Base-by-base conservation (phyloP, 2,329 filamentous ascomycete species). In the Penicillium olsonii region DNA sequence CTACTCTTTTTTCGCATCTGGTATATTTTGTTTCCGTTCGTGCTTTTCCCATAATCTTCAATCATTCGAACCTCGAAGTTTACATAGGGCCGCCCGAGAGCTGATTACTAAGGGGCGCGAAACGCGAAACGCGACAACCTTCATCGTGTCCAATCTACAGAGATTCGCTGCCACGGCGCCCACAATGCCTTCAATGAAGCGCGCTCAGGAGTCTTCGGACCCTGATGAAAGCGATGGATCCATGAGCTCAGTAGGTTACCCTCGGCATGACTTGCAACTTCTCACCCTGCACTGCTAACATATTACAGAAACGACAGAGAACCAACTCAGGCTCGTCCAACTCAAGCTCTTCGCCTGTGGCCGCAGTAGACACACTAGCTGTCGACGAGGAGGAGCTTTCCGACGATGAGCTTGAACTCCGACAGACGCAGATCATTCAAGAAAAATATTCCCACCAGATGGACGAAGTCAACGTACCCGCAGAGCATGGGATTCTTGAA, bases 401-500 rank as follows among this genome's bases (percentile, higher is more conserved):
- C 10, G 62, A 68, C 12, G 63, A 72, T 20, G 67, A 68, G 39
- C 54, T 71, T 58, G 85, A 88, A 61, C 69, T 81, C 44, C 77
- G 78, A 42, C 85, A 85, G 22, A 88, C 84, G 9, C 84, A 88
- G 64, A 79, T 81, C 22, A 75, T 89, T 19, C 76, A 72, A 45
- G 64, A 78, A 46, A 78, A 74, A 55, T 78, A 76, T 62, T 68
- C 68, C 45, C 69, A 75, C 37, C 63, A 69, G 26, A 72, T 70
- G 31, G 71, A 81, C 45, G 81, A 83, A 11, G 80, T 88, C 18
- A 96, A 96, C 60, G 78, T 84, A 33, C 82, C 87, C 1, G 87
- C 90, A 0, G 87, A 95, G 33, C 87, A 88, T 60, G 92, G 90
- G 1, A 92, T 97, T 46, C 87, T 97, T 39, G 87, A 96, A 68